Evolutionary conservation across 1,139 yeast species (phyloP).

Genomic region (Kodamaea fungicola): DNA sequence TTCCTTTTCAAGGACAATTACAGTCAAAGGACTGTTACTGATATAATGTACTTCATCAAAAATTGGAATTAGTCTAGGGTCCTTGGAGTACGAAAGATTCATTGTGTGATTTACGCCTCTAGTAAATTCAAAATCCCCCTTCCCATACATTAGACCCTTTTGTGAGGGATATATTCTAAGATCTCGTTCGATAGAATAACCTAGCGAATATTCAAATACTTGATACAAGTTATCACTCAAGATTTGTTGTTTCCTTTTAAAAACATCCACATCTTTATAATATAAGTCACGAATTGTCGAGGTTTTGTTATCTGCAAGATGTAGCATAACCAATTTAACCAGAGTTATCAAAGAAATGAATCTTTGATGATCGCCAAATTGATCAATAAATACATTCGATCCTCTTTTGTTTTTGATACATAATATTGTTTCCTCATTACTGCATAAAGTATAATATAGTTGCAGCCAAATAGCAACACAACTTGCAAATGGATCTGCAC

Average conservation of each 20-base stretch:
- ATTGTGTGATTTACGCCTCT: conserved; percentile 5
- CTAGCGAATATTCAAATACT: conserved; percentile 26
- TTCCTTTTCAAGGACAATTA: conserved; percentile 68
- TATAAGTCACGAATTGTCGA: conserved; percentile 63
- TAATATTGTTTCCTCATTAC: conserved; percentile 2
- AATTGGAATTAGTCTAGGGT: conserved; percentile 27
- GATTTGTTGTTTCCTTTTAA: conserved; percentile 37
- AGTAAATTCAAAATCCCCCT: conserved; percentile 18
- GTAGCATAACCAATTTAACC: conserved; percentile 17
- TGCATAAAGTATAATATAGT: background rate
- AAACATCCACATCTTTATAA: conserved; percentile 60
- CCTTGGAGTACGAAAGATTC: conserved; percentile 10
- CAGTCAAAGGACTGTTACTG: conserved; percentile 7
- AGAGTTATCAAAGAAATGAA: conserved; percentile 14
- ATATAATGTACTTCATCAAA: conserved; percentile 1
- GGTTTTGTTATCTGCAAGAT: conserved; percentile 11
- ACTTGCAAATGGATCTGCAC: too few species aligned
- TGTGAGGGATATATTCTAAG: conserved; percentile 57
- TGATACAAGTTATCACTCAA: conserved; percentile 42
- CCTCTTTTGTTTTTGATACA: conserved; percentile 1
- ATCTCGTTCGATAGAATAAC: conserved; percentile 18
- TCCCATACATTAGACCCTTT: conserved; percentile 57
- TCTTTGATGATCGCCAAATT: conserved; percentile 5
- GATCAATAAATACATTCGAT: conserved; percentile 1
- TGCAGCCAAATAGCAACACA: conserved; percentile 4